phyloP scores from a whole-genome alignment of 495 filamentous ascomycete species.

The Penicillium psychrofluorescens region DNA sequence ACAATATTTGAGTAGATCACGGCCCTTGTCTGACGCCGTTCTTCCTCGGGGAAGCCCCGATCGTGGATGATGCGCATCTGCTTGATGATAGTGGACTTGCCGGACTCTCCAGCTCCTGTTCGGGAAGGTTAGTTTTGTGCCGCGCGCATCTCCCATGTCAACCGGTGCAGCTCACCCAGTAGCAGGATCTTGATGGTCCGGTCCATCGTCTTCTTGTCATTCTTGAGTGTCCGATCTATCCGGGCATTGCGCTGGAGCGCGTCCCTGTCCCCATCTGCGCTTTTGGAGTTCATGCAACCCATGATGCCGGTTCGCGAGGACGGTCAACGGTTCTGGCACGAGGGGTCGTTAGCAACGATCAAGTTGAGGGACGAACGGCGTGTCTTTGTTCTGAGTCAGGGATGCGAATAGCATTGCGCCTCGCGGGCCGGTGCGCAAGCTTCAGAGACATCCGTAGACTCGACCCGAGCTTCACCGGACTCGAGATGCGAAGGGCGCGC shows the following conservation, averaged over 20 bases:
- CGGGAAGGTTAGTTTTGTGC: slow-evolving; percentile 4
- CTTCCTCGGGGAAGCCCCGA: slow-evolving; percentile 82
- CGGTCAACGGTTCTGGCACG: slow-evolving; percentile 1
- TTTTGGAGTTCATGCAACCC: slow-evolving; percentile 39
- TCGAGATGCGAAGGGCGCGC: background rate
- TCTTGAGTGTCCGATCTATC: slow-evolving; percentile 69
- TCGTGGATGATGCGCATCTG: slow-evolving; percentile 99
- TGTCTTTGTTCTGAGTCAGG: slow-evolving; percentile 20
- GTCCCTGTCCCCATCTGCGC: slow-evolving; percentile 35
- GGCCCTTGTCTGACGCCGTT: slow-evolving; percentile 86
- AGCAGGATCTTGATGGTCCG: slow-evolving; percentile 80
- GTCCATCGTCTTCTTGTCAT: slow-evolving; percentile 73
- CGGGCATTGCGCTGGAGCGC: slow-evolving; percentile 41
- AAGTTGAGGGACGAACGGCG: background rate
- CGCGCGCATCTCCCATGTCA: background rate
- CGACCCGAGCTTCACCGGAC: background rate
- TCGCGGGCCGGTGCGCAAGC: background rate
- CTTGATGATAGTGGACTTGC: slow-evolving; percentile 97
- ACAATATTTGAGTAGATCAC: slow-evolving; percentile 93
- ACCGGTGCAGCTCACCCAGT: slow-evolving; percentile 50
- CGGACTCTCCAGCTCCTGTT: slow-evolving; percentile 90
- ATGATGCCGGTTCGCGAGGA: slow-evolving; percentile 16
- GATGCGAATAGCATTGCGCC: slow-evolving; percentile 13
- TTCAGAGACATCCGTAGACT: slow-evolving; percentile 6
- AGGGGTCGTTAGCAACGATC: slow-evolving; percentile 4